Evolutionary conservation across 1,284 basidiomycete species (phyloP).

Genomic region (Trametes polyzona): DNA sequence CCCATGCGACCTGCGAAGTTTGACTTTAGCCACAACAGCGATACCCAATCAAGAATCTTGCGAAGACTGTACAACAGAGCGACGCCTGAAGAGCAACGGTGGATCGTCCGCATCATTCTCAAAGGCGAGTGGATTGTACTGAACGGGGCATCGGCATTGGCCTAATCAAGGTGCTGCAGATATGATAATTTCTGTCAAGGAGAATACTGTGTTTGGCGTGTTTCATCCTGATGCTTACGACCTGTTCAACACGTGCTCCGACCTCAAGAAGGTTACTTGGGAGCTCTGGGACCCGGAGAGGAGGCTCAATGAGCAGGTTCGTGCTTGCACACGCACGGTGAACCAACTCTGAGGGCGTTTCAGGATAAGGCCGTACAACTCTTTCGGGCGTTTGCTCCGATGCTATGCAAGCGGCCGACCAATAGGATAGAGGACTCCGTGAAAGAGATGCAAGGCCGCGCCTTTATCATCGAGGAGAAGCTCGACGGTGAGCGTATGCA

Average conservation of each 20-base stretch:
- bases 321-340: not conserved
- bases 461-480: slow-evolving; percentile 94
- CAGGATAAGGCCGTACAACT: slow-evolving; percentile 83
- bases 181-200: slow-evolving; percentile 81
- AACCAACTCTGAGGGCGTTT: not conserved
- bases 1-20: not conserved
- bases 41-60: slow-evolving; percentile 74
- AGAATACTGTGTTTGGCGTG: slow-evolving; percentile 84
- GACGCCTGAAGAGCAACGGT: slow-evolving; percentile 85
- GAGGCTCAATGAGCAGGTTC: slow-evolving; percentile 65
- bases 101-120: slow-evolving; percentile 92
- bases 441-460: slow-evolving; percentile 73
- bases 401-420: slow-evolving; percentile 88
- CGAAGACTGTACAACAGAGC: slow-evolving; percentile 77
- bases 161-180: slow-evolving; percentile 44
- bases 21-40: no score
- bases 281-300: slow-evolving; percentile 69
- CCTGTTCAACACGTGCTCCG: slow-evolving; percentile 93
- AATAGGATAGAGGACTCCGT: slow-evolving; percentile 81
- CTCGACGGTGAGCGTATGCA: slow-evolving; percentile 95
- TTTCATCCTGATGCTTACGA: slow-evolving; percentile 92
- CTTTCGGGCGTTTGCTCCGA: slow-evolving; percentile 87
- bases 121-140: slow-evolving; percentile 63
- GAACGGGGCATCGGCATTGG: not conserved
- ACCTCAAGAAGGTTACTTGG: slow-evolving; percentile 90